phyloP scores from a whole-genome alignment of 2,329 filamentous ascomycete species.

The Cordyceps tenuipes region DNA sequence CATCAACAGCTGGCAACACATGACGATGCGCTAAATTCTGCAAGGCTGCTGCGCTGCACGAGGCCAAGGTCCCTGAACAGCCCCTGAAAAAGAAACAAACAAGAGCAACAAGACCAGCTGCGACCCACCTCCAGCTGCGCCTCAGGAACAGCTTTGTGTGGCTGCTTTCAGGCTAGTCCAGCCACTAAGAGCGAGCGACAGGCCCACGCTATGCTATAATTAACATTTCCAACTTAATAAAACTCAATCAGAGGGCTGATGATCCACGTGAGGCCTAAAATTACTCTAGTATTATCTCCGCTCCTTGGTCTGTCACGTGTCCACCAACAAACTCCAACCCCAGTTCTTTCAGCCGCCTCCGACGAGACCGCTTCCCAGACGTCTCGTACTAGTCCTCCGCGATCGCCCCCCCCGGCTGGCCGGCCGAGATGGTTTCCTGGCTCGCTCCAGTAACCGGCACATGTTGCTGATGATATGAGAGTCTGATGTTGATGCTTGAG shows the following conservation, averaged over 20 bases:
- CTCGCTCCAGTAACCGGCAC: no score
- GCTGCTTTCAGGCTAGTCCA: background rate
- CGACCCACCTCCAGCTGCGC: background rate
- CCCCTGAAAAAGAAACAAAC: background rate
- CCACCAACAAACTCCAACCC: no score
- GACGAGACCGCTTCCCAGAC: constrained; percentile 26
- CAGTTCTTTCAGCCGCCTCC: no score
- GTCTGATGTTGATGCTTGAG: no score
- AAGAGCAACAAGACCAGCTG: background rate
- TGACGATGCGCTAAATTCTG: background rate
- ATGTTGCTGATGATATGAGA: no score
- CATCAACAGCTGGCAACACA: background rate
- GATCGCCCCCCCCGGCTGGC: constrained; percentile 2
- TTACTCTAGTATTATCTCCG: no score
- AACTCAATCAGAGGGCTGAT: no score
- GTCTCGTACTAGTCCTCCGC: constrained; percentile 36
- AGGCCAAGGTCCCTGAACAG: background rate
- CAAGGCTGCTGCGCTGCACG: background rate
- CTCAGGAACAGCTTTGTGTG: background rate
- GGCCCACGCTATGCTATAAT: background rate
- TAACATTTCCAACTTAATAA: background rate
- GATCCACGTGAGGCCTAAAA: no score
- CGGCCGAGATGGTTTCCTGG: no score
- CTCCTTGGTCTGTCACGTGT: no score
- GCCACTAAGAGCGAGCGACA: constrained; percentile 1